Percentiles rank a stretch among this genome's conserved stretches.
Conservation (phyloP, 129 eudicot genomes). For the Chrysanthemum seticuspe region DNA sequence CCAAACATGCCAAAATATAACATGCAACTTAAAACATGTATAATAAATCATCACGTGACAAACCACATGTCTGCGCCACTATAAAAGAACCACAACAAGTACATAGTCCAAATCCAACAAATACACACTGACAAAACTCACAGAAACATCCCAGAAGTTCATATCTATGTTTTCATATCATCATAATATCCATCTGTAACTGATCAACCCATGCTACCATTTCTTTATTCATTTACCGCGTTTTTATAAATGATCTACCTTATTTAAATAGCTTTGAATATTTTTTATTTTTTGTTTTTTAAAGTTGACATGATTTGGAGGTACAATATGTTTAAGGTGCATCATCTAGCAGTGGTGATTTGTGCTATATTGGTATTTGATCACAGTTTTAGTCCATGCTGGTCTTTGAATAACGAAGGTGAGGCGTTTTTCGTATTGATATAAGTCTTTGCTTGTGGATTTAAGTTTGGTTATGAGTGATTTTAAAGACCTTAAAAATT, state of each 20-base stretch:
- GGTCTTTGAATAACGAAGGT: constrained; percentile 57
- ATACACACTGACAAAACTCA: neutral
- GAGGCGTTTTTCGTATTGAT: constrained; percentile 1
- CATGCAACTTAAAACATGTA: constrained; percentile 13
- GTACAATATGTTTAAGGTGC: constrained; percentile 30
- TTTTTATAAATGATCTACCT: neutral
- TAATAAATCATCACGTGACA: constrained; percentile 26
- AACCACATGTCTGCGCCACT: constrained; percentile 26
- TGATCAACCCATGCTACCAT: neutral
- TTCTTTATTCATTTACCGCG: constrained; percentile 25
- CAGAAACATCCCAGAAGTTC: constrained; percentile 31
- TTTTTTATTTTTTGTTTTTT: neutral
- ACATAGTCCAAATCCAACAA: constrained; percentile 35
- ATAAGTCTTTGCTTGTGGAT: neutral
- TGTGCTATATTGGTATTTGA: constrained; percentile 21
- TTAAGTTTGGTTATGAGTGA: neutral
- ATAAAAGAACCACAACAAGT: constrained; percentile 19
- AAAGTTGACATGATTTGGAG: constrained; percentile 38
- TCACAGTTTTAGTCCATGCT: constrained; percentile 31
- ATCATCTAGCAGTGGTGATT: constrained; percentile 25
- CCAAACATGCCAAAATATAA: constrained; percentile 33
- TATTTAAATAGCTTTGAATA: constrained; percentile 17
- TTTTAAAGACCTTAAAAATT: too few species aligned
- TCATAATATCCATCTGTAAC: constrained; percentile 13
- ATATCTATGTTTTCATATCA: constrained; percentile 3